Conservation (phyloP, 805 yeast species). For the Wickerhamiella nectarea region DNA sequence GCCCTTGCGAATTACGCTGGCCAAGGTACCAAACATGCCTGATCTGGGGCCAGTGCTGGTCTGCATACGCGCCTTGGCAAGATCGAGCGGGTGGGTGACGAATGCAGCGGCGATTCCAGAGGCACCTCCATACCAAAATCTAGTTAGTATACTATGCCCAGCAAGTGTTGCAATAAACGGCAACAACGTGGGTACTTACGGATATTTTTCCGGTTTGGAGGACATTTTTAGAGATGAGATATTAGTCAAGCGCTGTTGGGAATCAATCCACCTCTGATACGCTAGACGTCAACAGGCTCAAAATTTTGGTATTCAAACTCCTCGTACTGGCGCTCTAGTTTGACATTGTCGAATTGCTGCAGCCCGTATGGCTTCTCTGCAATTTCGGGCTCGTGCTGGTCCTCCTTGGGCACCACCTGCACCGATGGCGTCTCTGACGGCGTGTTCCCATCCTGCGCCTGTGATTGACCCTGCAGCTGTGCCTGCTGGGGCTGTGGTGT, state of each 20-base stretch:
- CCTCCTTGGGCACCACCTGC: no score
- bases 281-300: slow-evolving; percentile 7
- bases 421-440: no score
- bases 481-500: no score
- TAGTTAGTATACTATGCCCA: slow-evolving; percentile 11
- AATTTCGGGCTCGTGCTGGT: no score
- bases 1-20: slow-evolving; percentile 44
- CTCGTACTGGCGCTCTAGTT: slow-evolving; percentile 8
- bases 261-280: no score
- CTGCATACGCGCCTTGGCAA: slow-evolving; percentile 77
- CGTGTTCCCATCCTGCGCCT: no score
- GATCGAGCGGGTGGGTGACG: slow-evolving; percentile 60
- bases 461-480: not conserved
- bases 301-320: slow-evolving; percentile 9
- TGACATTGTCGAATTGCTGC: slow-evolving; percentile 6
- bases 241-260: slow-evolving; percentile 1
- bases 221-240: no score
- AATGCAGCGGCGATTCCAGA: slow-evolving; percentile 30
- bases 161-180: not conserved
- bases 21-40: slow-evolving; percentile 46
- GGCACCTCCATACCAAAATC: slow-evolving; percentile 34
- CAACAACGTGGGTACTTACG: slow-evolving; percentile 17
- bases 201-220: slow-evolving; percentile 14
- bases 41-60: slow-evolving; percentile 60
- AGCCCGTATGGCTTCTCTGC: not conserved